Evolutionary conservation across 1,284 basidiomycete genomes (phyloP), one percentile per base, ranked within the genome.

Genomic region (Ceratobasidium sp.): DNA sequence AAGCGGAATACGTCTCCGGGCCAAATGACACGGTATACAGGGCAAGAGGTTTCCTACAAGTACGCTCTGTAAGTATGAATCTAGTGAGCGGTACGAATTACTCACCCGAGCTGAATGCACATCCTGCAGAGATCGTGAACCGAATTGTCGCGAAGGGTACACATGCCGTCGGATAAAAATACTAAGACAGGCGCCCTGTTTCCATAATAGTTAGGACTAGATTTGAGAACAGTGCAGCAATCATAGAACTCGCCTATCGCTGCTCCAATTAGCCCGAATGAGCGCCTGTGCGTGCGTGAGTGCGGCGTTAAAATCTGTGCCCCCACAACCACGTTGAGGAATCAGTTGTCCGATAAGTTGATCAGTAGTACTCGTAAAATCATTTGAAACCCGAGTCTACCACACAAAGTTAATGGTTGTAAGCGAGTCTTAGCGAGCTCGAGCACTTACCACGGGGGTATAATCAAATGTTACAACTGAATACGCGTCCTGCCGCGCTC

Each of bases 21-120:
- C 90, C 90, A 42, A 92, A 92, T 0, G 88, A 88, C 1, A 91
- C 89, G 0, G 90, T 80, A 73, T 91, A 91, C 80, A 91, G 88
- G 0, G 90, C 90, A 0, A 91, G 83, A 0, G 89, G 85, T 83
- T 89, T 89, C 10, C 91, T 91, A 66, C 9, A 73, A 3, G 28
- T 48, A 4, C 12, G 10, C 7, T 4, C 17, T 28, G 26, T 59
- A 1, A 9, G 44, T 62, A 38, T 17, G 59, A 28, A 9, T 46
- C 17, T 38, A 61, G 23, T 12, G 42, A 10, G 3, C 9, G 48
- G 12, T n/a, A 38, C 33, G 20, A 78, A 28, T 38, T 28, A 79
- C 26, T 56, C 54, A 40, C 79, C 77, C 52, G 28, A 77, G 52
- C 38, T 61, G 61, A 38, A 89, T 81, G 1, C 89, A 86, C 2